These are phyloP conservation scores for Prunella vulgaris DNA, from an alignment of 257 asterid species.

Conservation along the genomic window DNA sequence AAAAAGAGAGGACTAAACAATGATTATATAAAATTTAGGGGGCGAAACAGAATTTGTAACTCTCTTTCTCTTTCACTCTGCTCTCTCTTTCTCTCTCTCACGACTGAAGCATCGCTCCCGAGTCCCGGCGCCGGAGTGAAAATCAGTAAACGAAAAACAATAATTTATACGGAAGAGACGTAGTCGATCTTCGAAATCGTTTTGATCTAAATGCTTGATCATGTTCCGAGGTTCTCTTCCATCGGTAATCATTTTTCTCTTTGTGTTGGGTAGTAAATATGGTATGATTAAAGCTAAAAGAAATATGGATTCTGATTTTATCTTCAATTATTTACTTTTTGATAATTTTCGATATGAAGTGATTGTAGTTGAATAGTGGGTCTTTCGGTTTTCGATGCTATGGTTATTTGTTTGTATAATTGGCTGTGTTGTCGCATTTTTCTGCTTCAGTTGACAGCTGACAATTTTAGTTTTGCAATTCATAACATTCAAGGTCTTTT, in stretches of 20 bases:
- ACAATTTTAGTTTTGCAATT: neutral
- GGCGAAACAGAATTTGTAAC: conserved; percentile 2
- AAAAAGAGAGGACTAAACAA: neutral
- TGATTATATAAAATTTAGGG: conserved; percentile 2
- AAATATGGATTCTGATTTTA: neutral
- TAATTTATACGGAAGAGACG: neutral
- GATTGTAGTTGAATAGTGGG: neutral
- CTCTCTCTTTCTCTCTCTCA: neutral
- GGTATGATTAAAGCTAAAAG: neutral
- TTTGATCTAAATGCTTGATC: conserved; percentile 18
- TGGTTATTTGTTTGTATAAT: neutral
- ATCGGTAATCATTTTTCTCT: neutral
- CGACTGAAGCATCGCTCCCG: conserved; percentile 18
- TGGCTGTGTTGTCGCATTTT: neutral
- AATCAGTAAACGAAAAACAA: neutral
- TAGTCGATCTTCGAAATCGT: conserved; percentile 3
- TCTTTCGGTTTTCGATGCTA: neutral
- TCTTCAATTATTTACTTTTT: neutral
- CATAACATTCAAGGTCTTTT: neutral
- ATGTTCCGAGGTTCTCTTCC: conserved; percentile 12
- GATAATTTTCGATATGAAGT: neutral
- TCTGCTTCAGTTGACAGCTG: conserved; percentile 11
- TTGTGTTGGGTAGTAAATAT: neutral
- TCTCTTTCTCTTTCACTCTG: neutral
- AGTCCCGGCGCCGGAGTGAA: conserved; percentile 21